Base-by-base conservation (phyloP, 2,329 filamentous ascomycete genomes). In the Lachnellula subtilissima region DNA sequence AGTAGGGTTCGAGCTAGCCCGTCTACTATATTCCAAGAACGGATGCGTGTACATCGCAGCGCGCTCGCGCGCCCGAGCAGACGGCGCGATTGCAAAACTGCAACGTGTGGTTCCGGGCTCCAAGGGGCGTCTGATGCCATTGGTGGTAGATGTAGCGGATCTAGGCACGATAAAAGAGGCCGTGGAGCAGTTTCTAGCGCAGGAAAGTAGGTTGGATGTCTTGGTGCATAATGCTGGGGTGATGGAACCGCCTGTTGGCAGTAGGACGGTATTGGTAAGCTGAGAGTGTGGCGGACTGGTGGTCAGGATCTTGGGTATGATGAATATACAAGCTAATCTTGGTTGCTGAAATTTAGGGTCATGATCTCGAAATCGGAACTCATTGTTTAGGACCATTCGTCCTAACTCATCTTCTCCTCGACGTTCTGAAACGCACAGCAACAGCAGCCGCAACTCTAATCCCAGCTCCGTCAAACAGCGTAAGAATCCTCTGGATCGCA, bases 21-120 rank as follows among this genome's bases (percentile, higher is more conserved):
- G 74, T 47, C 75, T 82, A 11, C 71, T 84, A 6, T 83, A 82
- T 64, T 62, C 65, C 2, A 72, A 71, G 12, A 76, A 78, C 43
- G 78, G 70, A 37, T 80, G 72, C 2, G 75, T 82, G 15, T 82
- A 82, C 62, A 66, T 82, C 32, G 77, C 76, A 2, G 75, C 74
- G 4, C 75, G 79, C 35, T 75, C 71, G 3, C 53, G 65, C 9
- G 59, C 69, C 6, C 75, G 76, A 57, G 76, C 70, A 32, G 66
- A 71, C 8, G 60, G 63, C 0, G 75, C 75, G n/a, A 76, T 82
- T 48, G 61, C 69, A 19, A 62, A 65, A 32, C 74, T 81, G 57
- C 25, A 53, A 57, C 9, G 48, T 55, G 32, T 68, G 22, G 7
- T 36, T 14, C 42, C 65, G 22, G 70, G 3, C 2, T 12, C 1